Conservation (phyloP, 2,329 filamentous ascomycete genomes). For the Rosellinia necatrix region DNA sequence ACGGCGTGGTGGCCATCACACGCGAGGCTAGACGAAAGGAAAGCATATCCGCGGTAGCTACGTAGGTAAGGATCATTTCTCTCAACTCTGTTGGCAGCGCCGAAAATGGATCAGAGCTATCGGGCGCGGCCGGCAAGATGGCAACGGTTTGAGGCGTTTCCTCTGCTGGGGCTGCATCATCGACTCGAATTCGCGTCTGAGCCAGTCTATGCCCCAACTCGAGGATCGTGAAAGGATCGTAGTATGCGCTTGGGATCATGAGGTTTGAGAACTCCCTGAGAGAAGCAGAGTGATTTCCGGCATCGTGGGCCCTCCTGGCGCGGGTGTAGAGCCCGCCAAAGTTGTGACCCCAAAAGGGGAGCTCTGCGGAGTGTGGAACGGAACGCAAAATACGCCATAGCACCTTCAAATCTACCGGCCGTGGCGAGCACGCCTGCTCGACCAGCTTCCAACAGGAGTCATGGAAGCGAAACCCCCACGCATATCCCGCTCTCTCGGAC, state of each 20-base stretch:
- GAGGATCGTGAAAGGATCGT: conserved; percentile 33
- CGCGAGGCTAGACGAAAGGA: conserved; percentile 33
- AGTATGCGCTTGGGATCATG: conserved; percentile 32
- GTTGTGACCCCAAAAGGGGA: conserved; percentile 37
- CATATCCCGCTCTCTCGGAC: conserved; percentile 23
- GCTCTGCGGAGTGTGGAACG: conserved; percentile 28
- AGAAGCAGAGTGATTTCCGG: conserved; percentile 25
- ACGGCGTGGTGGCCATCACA: conserved; percentile 26
- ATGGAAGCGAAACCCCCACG: conserved; percentile 37
- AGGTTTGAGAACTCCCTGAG: conserved; percentile 22
- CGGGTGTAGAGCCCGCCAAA: conserved; percentile 34
- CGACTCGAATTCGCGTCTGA: conserved; percentile 16
- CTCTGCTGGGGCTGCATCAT: neutral
- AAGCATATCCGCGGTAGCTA: conserved; percentile 24
- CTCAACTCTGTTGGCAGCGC: conserved; percentile 30
- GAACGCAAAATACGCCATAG: conserved; percentile 36
- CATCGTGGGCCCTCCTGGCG: conserved; percentile 4
- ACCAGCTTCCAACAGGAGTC: conserved; percentile 36
- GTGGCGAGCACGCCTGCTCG: conserved; percentile 32
- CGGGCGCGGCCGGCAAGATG: neutral
- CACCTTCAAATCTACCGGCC: conserved; percentile 27
- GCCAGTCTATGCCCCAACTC: conserved; percentile 27
- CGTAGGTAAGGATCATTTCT: conserved; percentile 32
- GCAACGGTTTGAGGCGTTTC: neutral
- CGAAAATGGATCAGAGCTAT: conserved; percentile 28